Percentiles rank a stretch among this genome's conserved stretches.
These are phyloP conservation scores for Podospora fimiseda DNA, from an alignment of 495 filamentous ascomycete species.

Conservation along the genomic window DNA sequence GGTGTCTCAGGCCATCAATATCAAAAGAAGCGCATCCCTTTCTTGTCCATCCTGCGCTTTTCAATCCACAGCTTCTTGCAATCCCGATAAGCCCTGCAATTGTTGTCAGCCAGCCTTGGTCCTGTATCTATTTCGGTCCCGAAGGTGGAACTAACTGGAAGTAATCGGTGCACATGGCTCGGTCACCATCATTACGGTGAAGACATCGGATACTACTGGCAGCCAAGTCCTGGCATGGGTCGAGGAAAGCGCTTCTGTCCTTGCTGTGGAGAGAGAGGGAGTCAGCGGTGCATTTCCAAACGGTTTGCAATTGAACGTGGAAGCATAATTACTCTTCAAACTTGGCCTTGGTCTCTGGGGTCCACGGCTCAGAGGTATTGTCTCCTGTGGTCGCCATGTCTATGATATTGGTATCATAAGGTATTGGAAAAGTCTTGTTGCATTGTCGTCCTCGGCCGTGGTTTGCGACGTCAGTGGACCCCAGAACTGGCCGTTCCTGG, in stretches of 20 bases:
- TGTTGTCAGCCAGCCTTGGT: conserved; percentile 19
- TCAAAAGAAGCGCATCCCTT: background rate
- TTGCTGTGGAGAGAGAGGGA: conserved; percentile 51
- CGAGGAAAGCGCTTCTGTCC: conserved; percentile 74
- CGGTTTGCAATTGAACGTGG: background rate
- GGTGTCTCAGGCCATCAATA: background rate
- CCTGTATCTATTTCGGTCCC: background rate
- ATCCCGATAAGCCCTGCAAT: conserved; percentile 74
- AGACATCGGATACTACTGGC: conserved; percentile 75
- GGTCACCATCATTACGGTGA: conserved; percentile 76
- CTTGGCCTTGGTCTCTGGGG: conserved; percentile 9
- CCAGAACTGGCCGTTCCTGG: background rate
- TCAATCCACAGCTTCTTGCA: conserved; percentile 82
- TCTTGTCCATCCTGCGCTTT: conserved; percentile 46
- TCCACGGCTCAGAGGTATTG: conserved; percentile 7
- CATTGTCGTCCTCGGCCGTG: background rate
- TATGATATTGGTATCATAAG: background rate
- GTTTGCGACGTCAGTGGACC: background rate
- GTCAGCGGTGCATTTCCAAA: background rate
- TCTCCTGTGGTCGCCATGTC: conserved; percentile 9
- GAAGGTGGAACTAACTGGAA: conserved; percentile 88
- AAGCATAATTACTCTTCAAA: conserved; percentile 8
- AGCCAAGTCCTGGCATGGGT: conserved; percentile 96
- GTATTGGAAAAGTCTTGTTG: background rate
- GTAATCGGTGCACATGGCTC: conserved; percentile 84